Conservation (phyloP, 208 protist genomes). For the Angomonas desouzai region DNA sequence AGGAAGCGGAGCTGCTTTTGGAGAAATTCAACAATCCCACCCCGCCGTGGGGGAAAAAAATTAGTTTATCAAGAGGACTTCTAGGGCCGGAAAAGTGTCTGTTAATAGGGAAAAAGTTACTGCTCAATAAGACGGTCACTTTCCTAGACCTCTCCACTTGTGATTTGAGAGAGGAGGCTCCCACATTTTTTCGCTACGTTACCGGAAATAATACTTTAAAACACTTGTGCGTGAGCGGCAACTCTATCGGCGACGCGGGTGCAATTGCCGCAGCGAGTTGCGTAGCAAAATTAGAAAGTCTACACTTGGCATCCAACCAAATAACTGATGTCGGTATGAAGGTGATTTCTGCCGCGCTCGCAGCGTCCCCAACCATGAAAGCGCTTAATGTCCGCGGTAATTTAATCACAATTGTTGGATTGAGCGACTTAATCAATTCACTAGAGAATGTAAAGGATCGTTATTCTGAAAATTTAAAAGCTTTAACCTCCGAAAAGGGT, state of each 20-base stretch:
- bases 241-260: constrained; percentile 46
- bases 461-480: constrained; percentile 7
- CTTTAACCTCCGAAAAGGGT: background rate
- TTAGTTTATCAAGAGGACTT: constrained; percentile 35
- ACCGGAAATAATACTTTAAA: constrained; percentile 34
- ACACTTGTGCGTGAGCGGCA: constrained; percentile 47
- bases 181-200: constrained; percentile 49
- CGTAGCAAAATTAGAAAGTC: constrained; percentile 40
- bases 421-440: constrained; percentile 32
- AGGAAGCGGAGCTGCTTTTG: constrained; percentile 33
- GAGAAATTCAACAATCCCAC: constrained; percentile 40
- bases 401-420: constrained; percentile 35
- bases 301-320: constrained; percentile 50
- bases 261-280: constrained; percentile 38
- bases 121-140: constrained; percentile 47
- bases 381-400: constrained; percentile 51
- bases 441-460: constrained; percentile 21
- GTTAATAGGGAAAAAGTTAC: constrained; percentile 34
- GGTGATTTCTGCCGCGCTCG: constrained; percentile 27
- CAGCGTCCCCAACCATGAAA: constrained; percentile 36
- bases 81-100: constrained; percentile 42
- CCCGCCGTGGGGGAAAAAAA: constrained; percentile 52
- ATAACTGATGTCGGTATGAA: constrained; percentile 42
- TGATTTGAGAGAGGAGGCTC: constrained; percentile 36
- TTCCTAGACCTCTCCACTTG: constrained; percentile 53